Evolutionary conservation across 2,329 filamentous ascomycete species (phyloP).

Genomic region (Fusarium tjaetaba): DNA sequence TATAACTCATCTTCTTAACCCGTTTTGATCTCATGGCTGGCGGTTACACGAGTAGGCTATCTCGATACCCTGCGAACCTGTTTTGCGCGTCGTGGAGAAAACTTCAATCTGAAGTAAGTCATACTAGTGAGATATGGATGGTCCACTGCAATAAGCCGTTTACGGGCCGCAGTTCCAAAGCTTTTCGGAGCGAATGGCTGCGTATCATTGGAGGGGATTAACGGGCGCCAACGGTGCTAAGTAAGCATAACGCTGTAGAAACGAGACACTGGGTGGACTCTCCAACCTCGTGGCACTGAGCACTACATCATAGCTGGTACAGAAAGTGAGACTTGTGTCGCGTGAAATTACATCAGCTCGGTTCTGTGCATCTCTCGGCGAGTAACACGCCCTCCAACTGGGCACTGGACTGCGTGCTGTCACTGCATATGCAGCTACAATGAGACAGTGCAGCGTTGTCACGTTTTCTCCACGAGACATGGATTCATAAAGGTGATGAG

Average conservation of each 20-base stretch:
- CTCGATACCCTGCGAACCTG: background rate
- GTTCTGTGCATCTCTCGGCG: no score
- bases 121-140: background rate
- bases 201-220: background rate
- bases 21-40: no score
- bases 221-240: rapidly evolving
- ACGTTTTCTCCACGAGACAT: background rate
- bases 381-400: no score
- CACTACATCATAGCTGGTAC: background rate
- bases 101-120: background rate
- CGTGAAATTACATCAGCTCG: background rate
- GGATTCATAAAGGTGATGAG: background rate
- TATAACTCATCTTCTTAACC: background rate
- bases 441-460: background rate
- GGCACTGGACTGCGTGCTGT: background rate
- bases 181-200: rapidly evolving
- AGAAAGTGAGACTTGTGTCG: background rate
- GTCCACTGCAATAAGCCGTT: background rate
- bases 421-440: background rate
- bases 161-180: no score
- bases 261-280: no score
- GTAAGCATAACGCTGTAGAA: background rate
- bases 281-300: background rate
- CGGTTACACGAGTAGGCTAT: background rate
- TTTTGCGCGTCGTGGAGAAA: background rate